Evolutionary conservation across 2,329 filamentous ascomycete genomes (phyloP), one percentile per base, ranked within the genome.

Genomic region (Botrytis deweyae): DNA sequence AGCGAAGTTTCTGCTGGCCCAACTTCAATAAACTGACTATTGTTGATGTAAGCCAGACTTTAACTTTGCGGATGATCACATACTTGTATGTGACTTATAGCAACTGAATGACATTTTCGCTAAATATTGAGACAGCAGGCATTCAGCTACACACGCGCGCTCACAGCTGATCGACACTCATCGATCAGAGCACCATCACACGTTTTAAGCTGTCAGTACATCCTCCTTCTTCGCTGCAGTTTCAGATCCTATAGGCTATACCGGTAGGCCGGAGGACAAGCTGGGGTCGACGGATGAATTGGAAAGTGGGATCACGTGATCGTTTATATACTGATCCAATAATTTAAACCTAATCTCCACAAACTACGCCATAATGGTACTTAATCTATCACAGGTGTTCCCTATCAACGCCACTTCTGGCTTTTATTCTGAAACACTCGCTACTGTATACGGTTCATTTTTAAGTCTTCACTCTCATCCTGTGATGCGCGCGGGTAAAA

Each of bases 401-500:
- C 12, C 4, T 7, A 62, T 36, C 25, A 64, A 42, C 38, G n/a
- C 61, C 61, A 64, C 38, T 20, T 63, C 42, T 29, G 38, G 18
- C 25, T 42, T 20, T 5, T 8, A 29, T 64, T 64, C 38, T 29
- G 25, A 29, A 64, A 18, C 38, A 10, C 40, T 29, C 40, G 25
- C 61, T 7, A 64, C 25, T 12, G 10, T 42, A 2, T 5, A 64
- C 20, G n/a, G 38, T n/a, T 29, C 38, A 42, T 16, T 7, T 29
- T 4, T 6, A 29, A 12, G 62, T 3, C 38, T 64, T 40, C 40
- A 6, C 62, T n/a, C 25, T 42, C 38, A 18, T 42, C 38, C 25
- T 64, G 16, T 20, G 62, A 64, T 29, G 62, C 62, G 62, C 62
- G 62, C 62, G 62, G 62, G 38, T 64, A 44, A 40, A 29, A 64